Base-by-base conservation (phyloP, 208 protist species). In the Leishmania lainsoni region DNA sequence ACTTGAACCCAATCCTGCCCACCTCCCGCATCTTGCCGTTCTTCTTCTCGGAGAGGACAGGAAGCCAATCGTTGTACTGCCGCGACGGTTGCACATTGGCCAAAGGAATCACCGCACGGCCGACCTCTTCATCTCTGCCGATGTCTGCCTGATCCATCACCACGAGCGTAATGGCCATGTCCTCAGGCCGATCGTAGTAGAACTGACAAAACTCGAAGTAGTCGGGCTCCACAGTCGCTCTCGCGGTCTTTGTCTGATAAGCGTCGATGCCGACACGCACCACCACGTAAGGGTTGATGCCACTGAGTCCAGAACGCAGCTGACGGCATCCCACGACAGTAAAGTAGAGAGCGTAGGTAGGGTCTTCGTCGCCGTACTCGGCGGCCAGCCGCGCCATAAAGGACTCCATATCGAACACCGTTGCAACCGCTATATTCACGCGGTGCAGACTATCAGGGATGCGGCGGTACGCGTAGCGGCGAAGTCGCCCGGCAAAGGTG, bases 161-260 rank as follows among this genome's bases (percentile, higher is more conserved):
- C 63, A 96, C 77, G 26, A 97, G 68, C 5, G 83, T 87, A 35
- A 97, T 87, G 3, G 72, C 54, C 76, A 84, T 81, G 70, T 94
- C 90, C 5, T 74, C 71, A 0, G 84, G 80, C 26, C 82, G 83
- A 81, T 95, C 92, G 51, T 90, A 87, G 80, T 83, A 86, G 78
- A 97, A 97, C 82, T 96, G 90, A 81, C 89, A 93, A 72, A 89
- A 95, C 76, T 97, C 90, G 80, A 95, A 96, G 79, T 91, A 97
- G 79, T 97, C 92, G 1, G 92, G 91, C 85, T 96, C 91, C 39
- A 80, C 86, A 74, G 68, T 91, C 63, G 92, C 83, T 83, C 89
- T 90, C 61, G 94, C 90, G 49, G 85, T 83, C 75, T 87, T 93
- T 12, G 94, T 97, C 56, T 91, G 85, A 77, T 92, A 94, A 5